Evolutionary conservation across 345 rosid species (phyloP), one percentile per base, ranked within the genome.

Genomic region (Balakata baccata): DNA sequence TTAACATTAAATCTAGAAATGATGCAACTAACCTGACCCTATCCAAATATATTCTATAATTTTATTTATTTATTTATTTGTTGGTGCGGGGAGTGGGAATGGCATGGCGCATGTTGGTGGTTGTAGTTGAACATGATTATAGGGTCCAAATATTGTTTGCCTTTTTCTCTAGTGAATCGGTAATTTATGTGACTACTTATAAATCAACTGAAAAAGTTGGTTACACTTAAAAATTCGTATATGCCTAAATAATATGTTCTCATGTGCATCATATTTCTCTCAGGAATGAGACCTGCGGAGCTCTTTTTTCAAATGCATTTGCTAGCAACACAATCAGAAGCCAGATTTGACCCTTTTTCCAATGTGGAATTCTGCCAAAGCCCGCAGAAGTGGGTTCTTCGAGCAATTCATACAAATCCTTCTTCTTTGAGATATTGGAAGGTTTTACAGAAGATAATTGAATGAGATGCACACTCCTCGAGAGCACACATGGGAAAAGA

Each of bases 261-360:
- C 12, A 64, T 8, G 14, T 25, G 58, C 47, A 62, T 73, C 22
- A n/a, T 70, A 20, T 54, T 79, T 38, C 67, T 75, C 49, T 64
- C 89, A 94, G 99, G 91, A 79, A 88, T 86, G 91, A 88, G 93
- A 72, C 96, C 94, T 22, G 97, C 98, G 49, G 98, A 95, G 75
- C 89, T 91, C 45, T 89, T 81, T 77, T 86, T 95, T 68, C 97
- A 89, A 85, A 95, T 95, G 97, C 97, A 92, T 86, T 79, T 91
- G 80, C 97, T 92, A 70, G 92, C 96, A 70, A 81, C 69, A 69
- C 82, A 82, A 74, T 75, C 81, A 9, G 77, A 83, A 72, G 76
- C 74, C 58, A 81, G 74, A 51, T 57, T 75, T 0, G 80, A 83
- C 75, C 34, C 84, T n/a, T 67, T 79, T 23, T 81, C 86, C 47